These are phyloP conservation scores for Colletotrichum somersetense DNA, from an alignment of 2,329 filamentous ascomycete genomes.

Conservation along the genomic window DNA sequence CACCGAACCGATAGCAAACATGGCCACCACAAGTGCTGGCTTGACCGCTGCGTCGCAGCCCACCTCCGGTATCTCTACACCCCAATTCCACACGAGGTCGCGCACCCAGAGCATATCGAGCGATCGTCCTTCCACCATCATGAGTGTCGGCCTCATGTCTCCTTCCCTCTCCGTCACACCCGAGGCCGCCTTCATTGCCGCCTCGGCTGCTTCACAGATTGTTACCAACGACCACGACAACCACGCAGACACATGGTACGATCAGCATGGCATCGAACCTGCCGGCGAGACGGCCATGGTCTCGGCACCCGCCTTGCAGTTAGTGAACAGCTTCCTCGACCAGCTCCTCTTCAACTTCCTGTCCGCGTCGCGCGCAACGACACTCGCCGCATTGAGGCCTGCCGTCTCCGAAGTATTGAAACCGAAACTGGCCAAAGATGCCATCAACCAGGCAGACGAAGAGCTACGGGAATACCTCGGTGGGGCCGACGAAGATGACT, in stretches of 20 bases:
- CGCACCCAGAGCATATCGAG: slow-evolving; percentile 77
- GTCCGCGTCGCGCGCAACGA: slow-evolving; percentile 82
- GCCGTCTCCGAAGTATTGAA: slow-evolving; percentile 91
- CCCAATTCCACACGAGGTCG: slow-evolving; percentile 55
- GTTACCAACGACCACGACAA: slow-evolving; percentile 89
- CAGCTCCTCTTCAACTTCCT: slow-evolving; percentile 93
- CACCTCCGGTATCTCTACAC: slow-evolving; percentile 51
- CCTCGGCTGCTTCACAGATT: slow-evolving; percentile 89
- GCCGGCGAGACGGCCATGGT: slow-evolving; percentile 79
- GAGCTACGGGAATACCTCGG: slow-evolving; percentile 91
- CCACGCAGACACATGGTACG: slow-evolving; percentile 76
- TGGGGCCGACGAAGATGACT: slow-evolving; percentile 80
- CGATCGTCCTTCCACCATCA: slow-evolving; percentile 74
- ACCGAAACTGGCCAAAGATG: slow-evolving; percentile 87
- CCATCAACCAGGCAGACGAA: slow-evolving; percentile 85
- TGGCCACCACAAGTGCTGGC: slow-evolving; percentile 39
- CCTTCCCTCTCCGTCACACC: slow-evolving; percentile 80
- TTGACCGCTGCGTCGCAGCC: slow-evolving; percentile 48
- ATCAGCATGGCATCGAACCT: slow-evolving; percentile 75
- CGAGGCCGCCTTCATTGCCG: slow-evolving; percentile 87
- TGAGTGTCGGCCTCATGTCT: slow-evolving; percentile 69
- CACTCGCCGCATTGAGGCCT: slow-evolving; percentile 79
- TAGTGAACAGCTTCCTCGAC: slow-evolving; percentile 94
- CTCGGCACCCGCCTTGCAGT: slow-evolving; percentile 76
- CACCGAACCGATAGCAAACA: slow-evolving; percentile 30